Percentiles rank a stretch among this genome's conserved stretches.
Conservation (phyloP, 1,284 basidiomycete species). For the Tranzscheliella williamsii region DNA sequence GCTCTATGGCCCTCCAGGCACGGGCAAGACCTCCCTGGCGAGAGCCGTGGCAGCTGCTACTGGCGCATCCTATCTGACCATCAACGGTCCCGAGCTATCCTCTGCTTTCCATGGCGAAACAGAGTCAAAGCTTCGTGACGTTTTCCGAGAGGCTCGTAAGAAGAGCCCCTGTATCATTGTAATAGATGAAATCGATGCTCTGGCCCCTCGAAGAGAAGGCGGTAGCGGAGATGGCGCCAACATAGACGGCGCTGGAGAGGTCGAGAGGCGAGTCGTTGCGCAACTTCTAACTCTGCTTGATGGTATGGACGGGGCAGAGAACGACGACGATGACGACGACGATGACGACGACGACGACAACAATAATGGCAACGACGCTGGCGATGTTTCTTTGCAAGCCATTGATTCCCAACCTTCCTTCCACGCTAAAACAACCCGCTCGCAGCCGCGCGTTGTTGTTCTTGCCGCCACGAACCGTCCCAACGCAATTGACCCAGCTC, state of each 20-base stretch:
- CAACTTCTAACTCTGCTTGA: slow-evolving; percentile 93
- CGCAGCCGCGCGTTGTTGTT: slow-evolving; percentile 75
- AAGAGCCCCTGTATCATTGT: slow-evolving; percentile 83
- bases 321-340: slow-evolving; percentile 36
- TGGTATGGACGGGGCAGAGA: slow-evolving; percentile 69
- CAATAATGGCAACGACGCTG: slow-evolving; percentile 47
- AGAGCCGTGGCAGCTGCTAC: slow-evolving; percentile 52
- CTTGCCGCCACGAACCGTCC: slow-evolving; percentile 97
- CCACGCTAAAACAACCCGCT: neutral
- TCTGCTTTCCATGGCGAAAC: slow-evolving; percentile 97
- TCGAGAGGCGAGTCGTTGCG: slow-evolving; percentile 93
- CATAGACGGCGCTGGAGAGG: slow-evolving; percentile 67
- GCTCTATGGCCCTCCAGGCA: slow-evolving; percentile 60
- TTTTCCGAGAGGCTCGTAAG: slow-evolving; percentile 81
- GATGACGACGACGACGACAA: slow-evolving; percentile 51
- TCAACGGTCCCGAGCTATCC: slow-evolving; percentile 92
- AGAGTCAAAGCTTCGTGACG: slow-evolving; percentile 82
- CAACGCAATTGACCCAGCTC: slow-evolving; percentile 93
- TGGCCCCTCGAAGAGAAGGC: slow-evolving; percentile 87
- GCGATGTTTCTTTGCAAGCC: slow-evolving; percentile 1
- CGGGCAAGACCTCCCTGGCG: slow-evolving; percentile 60
- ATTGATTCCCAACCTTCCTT: neutral
- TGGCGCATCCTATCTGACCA: slow-evolving; percentile 59
- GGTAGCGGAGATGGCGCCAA: slow-evolving; percentile 74
- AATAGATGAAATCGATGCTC: slow-evolving; percentile 92